Evolutionary conservation across 2,329 filamentous ascomycete species (phyloP).

Genomic region (Tolypocladium capitatum): DNA sequence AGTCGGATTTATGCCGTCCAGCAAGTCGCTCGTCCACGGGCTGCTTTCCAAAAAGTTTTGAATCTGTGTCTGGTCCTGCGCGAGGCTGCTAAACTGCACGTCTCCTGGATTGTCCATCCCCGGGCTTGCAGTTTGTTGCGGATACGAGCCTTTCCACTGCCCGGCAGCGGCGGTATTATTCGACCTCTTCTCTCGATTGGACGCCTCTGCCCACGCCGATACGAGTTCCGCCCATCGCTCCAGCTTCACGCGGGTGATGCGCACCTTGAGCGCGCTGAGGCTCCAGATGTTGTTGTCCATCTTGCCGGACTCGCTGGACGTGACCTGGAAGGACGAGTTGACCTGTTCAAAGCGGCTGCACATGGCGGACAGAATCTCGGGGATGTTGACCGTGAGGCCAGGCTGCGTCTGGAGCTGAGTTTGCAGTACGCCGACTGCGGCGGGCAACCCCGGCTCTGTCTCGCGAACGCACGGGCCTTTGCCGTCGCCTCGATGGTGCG

Average conservation of each 20-base stretch:
- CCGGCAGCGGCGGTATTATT: neutral
- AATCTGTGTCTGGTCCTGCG: slow-evolving; percentile 10
- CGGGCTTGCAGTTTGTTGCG: slow-evolving; percentile 3
- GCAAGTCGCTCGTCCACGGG: slow-evolving; percentile 17
- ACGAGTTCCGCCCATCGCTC: slow-evolving; percentile 34
- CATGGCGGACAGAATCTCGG: slow-evolving; percentile 26
- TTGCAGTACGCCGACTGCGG: slow-evolving; percentile 26
- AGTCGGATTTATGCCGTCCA: slow-evolving; percentile 20
- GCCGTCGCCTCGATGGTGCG: slow-evolving; percentile 1
- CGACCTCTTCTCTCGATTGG: slow-evolving; percentile 7
- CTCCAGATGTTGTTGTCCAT: slow-evolving; percentile 35
- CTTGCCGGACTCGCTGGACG: slow-evolving; percentile 16
- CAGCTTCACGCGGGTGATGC: slow-evolving; percentile 31
- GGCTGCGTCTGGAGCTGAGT: slow-evolving; percentile 29
- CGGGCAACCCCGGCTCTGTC: slow-evolving; percentile 24
- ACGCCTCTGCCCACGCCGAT: slow-evolving; percentile 18
- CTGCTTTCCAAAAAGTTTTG: slow-evolving; percentile 13
- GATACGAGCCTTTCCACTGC: slow-evolving; percentile 7
- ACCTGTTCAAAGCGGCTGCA: slow-evolving; percentile 29
- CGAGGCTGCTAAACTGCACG: slow-evolving; percentile 8
- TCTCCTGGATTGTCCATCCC: slow-evolving; percentile 2
- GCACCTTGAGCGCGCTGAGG: slow-evolving; percentile 32
- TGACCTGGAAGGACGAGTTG: slow-evolving; percentile 20
- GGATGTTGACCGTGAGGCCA: slow-evolving; percentile 30
- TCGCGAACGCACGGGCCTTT: slow-evolving; percentile 11